Percentiles rank a stretch among this genome's conserved stretches.
phyloP scores from a whole-genome alignment of 1,284 basidiomycete species.

The Pseudozyma thailandica region DNA sequence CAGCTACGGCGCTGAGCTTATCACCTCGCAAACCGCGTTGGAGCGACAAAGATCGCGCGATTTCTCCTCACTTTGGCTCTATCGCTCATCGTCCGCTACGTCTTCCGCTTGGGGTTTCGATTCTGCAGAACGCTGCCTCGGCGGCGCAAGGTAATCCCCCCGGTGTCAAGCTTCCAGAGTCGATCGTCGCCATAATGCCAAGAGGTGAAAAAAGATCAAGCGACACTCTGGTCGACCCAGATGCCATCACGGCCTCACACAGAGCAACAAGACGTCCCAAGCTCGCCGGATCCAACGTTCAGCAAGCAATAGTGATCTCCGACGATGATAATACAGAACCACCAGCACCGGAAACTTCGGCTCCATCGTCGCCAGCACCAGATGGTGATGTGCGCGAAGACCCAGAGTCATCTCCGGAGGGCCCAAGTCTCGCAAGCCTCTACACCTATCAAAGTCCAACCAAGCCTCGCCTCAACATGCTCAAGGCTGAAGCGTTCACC shows the following conservation, averaged over 20 bases:
- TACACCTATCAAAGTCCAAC: constrained; percentile 19
- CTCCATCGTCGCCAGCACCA: not conserved
- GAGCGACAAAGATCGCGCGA: too few species aligned
- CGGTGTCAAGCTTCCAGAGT: not conserved
- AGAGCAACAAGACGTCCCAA: not conserved
- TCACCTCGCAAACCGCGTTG: constrained; percentile 18
- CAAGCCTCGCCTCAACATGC: not conserved
- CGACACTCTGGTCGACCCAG: not conserved
- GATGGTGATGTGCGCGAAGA: not conserved
- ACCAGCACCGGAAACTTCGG: not conserved
- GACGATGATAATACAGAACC: constrained; percentile 5
- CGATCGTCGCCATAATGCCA: constrained; percentile 8
- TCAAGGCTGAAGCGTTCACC: not conserved
- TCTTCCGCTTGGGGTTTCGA: not conserved
- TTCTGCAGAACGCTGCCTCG: constrained; percentile 1
- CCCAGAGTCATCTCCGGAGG: constrained; percentile 2
- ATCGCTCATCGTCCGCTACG: not conserved
- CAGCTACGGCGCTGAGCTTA: constrained; percentile 19
- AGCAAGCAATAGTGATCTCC: constrained; percentile 25
- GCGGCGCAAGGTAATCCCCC: not conserved
- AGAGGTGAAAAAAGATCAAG: constrained; percentile 13
- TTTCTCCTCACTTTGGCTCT: too few species aligned
- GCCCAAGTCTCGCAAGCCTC: constrained; percentile 6
- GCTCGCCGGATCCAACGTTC: not conserved
- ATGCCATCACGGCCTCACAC: not conserved